phyloP scores from a whole-genome alignment of 2,329 filamentous ascomycete genomes.

The Aspergillus fructus region DNA sequence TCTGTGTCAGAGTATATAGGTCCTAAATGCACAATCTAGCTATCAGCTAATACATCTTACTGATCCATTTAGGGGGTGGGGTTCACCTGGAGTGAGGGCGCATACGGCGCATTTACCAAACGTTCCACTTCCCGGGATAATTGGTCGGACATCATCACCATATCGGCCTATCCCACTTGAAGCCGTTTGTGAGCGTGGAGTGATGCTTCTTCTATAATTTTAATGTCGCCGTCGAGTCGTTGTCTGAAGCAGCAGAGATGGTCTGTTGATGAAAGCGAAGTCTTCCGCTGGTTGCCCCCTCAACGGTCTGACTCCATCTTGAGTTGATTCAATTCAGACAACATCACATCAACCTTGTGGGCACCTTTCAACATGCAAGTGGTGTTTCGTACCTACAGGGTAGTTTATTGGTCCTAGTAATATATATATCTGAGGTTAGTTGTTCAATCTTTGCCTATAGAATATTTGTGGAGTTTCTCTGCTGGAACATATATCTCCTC shows the following conservation, averaged over 20 bases:
- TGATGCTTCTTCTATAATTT: background rate
- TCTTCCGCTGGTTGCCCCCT: slow-evolving; percentile 19
- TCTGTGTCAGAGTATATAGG: slow-evolving; percentile 28
- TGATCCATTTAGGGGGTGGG: background rate
- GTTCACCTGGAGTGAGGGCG: slow-evolving; percentile 51
- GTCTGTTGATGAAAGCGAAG: slow-evolving; percentile 12
- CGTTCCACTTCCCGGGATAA: slow-evolving; percentile 44
- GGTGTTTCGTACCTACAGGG: too few species aligned
- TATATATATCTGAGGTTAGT: too few species aligned
- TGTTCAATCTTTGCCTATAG: too few species aligned
- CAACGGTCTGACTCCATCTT: slow-evolving; percentile 10
- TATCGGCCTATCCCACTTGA: background rate
- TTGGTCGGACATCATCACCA: slow-evolving; percentile 26
- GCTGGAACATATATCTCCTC: too few species aligned
- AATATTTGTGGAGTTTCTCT: too few species aligned
- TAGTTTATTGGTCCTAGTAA: too few species aligned
- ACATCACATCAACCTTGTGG: background rate
- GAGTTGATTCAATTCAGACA: background rate
- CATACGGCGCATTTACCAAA: slow-evolving; percentile 50
- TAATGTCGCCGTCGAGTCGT: background rate
- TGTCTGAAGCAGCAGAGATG: background rate
- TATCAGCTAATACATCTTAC: slow-evolving; percentile 9
- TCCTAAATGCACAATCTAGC: slow-evolving; percentile 22
- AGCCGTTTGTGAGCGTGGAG: background rate
- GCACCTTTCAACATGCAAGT: too few species aligned